These are phyloP conservation scores for Rhodotorula sphaerocarpa DNA, from an alignment of 768 basidiomycete genomes.

Conservation along the genomic window DNA sequence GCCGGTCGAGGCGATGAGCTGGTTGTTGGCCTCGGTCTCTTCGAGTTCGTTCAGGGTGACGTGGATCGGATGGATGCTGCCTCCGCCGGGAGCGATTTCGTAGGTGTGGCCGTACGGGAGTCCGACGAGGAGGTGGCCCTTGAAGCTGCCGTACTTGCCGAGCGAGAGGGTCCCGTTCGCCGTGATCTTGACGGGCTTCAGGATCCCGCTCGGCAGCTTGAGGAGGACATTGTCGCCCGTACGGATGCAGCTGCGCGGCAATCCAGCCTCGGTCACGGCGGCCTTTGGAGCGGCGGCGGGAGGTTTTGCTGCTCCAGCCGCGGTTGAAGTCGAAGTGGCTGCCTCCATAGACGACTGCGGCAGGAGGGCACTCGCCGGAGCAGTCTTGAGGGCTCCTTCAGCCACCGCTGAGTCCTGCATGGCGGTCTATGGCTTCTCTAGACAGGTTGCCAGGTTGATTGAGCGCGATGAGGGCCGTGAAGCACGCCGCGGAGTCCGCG, in stretches of 20 bases:
- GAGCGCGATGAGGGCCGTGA: too few species aligned
- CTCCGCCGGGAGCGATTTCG: slow-evolving; percentile 59
- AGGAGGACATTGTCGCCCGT: slow-evolving; percentile 70
- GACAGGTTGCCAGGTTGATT: too few species aligned
- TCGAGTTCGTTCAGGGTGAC: slow-evolving; percentile 70
- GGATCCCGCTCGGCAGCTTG: slow-evolving; percentile 67
- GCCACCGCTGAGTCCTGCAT: too few species aligned
- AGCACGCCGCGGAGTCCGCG: too few species aligned
- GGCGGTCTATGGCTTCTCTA: too few species aligned
- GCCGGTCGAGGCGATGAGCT: slow-evolving; percentile 58
- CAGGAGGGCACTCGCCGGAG: too few species aligned
- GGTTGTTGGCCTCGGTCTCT: slow-evolving; percentile 95
- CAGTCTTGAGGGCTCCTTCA: too few species aligned
- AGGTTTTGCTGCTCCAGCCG: not conserved
- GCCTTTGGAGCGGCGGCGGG: not conserved
- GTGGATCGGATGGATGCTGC: slow-evolving; percentile 58
- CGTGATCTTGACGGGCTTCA: slow-evolving; percentile 65
- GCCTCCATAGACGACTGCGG: not conserved
- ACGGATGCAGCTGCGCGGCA: slow-evolving; percentile 47
- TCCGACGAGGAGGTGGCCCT: slow-evolving; percentile 60
- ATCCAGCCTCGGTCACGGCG: not conserved
- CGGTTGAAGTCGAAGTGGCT: not conserved
- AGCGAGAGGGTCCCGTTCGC: slow-evolving; percentile 62
- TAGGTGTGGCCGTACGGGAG: slow-evolving; percentile 82
- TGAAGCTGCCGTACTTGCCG: slow-evolving; percentile 80